Percentiles rank a stretch among this genome's conserved stretches.
Evolutionary conservation across 179 eudicot genomes (phyloP).

Genomic region (Sideroxylon spinosum): DNA sequence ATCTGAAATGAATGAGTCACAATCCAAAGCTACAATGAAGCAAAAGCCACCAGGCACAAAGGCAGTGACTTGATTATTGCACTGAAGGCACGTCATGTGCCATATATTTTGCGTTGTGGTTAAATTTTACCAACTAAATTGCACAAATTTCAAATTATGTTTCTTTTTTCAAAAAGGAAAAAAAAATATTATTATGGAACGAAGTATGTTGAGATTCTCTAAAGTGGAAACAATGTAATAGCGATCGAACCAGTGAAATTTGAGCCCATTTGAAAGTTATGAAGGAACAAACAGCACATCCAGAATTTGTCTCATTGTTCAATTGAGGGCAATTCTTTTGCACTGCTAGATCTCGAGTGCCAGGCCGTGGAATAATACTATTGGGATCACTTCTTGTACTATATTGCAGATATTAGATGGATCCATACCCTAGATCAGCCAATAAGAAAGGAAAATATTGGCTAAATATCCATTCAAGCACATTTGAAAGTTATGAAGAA

Average conservation of each 20-base stretch:
- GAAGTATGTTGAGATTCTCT: not conserved
- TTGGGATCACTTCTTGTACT: not conserved
- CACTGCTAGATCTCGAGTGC: not conserved
- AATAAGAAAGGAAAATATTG: not conserved
- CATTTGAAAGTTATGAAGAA: not conserved
- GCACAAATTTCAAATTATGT: not conserved
- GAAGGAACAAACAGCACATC: not conserved
- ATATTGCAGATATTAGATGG: not conserved
- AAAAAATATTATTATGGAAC: not conserved
- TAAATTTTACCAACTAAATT: not conserved
- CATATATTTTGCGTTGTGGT: not conserved
- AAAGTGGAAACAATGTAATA: not conserved
- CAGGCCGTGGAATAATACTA: not conserved
- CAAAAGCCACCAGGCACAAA: not conserved
- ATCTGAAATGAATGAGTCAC: not conserved
- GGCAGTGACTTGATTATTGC: not conserved
- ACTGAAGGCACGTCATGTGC: not conserved
- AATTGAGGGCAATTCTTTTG: not conserved
- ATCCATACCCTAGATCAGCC: not conserved
- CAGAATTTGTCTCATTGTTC: not conserved
- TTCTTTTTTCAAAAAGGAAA: not conserved
- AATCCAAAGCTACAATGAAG: not conserved
- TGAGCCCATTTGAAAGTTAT: not conserved
- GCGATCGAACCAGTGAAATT: not conserved
- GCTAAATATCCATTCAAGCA: not conserved